Percentiles rank a stretch among this genome's conserved stretches.
phyloP scores from a whole-genome alignment of 2,329 filamentous ascomycete species.

The Trichoderma gracile region DNA sequence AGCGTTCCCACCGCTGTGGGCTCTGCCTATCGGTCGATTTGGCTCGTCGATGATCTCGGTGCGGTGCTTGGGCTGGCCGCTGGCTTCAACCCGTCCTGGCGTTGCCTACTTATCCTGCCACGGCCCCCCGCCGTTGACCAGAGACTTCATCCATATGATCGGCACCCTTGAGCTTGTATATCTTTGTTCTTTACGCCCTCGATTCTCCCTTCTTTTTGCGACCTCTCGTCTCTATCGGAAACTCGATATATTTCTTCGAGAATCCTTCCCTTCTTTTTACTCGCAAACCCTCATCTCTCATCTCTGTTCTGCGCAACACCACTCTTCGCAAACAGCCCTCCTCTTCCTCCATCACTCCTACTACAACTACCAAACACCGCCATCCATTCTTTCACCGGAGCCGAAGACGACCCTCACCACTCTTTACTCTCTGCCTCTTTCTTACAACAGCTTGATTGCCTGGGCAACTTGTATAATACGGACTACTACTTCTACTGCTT shows the following conservation, averaged over 20 bases:
- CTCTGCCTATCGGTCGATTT: slow-evolving; percentile 28
- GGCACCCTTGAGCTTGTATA: slow-evolving; percentile 48
- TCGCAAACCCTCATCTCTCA: slow-evolving; percentile 28
- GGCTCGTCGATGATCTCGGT: slow-evolving; percentile 42
- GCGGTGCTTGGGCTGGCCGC: too few species aligned
- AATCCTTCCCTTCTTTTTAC: slow-evolving; percentile 50
- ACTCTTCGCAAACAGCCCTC: slow-evolving; percentile 5
- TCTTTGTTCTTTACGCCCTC: slow-evolving; percentile 49
- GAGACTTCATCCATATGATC: slow-evolving; percentile 49
- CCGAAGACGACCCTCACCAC: slow-evolving; percentile 27
- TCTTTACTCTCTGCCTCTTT: slow-evolving; percentile 6
- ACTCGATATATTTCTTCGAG: slow-evolving; percentile 39
- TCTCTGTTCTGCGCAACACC: slow-evolving; percentile 30
- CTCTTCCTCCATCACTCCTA: slow-evolving; percentile 38
- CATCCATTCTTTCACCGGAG: slow-evolving; percentile 46
- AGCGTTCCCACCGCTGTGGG: slow-evolving; percentile 25
- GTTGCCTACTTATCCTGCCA: slow-evolving; percentile 50
- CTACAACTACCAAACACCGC: slow-evolving; percentile 38
- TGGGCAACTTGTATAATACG: slow-evolving; percentile 25
- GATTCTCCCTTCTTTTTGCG: slow-evolving; percentile 51
- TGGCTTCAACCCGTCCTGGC: slow-evolving; percentile 33
- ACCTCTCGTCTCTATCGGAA: slow-evolving; percentile 39
- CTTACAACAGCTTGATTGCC: slow-evolving; percentile 12
- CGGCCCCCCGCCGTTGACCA: slow-evolving; percentile 46
- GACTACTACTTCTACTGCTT: background rate